Evolutionary conservation across 352 stramenopile species (phyloP), one percentile per base, ranked within the genome.

Genomic region (Phytophthora macrochlamydospora): DNA sequence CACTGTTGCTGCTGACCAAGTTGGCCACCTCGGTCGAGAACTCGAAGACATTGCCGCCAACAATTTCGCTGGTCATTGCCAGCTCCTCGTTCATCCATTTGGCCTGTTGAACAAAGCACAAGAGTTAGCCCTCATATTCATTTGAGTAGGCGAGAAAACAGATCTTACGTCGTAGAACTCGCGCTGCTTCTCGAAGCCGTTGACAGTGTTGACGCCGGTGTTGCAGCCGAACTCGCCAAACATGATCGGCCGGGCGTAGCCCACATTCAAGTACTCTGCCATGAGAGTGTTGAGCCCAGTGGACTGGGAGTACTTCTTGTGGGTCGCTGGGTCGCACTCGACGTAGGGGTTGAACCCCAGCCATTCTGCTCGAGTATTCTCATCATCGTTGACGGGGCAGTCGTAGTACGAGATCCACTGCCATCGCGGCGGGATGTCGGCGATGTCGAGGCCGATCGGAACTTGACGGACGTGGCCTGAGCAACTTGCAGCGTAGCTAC

Each of bases 211-310:
- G 1, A 37, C 56, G 28, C 82, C 81, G 7, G 76, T 72, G 65
- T 91, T 92, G 67, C 85, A 95, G 18, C 85, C 87, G 61, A 88
- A 95, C 61, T 95, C 87, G 42, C 81, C 80, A 57, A 93, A 89
- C 73, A 95, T 88, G 32, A 93, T 59, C 1, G 82, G 81, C 1
- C 75, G 76, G 37, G 77, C 68, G 57, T 90, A 90, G 1, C 67
- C 72, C 7, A 78, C 59, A 3, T 62, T 51, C 0, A 51, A 56
- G 67, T 92, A 95, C 32, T 91, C 83, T 3, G 60, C 60, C 80
- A 92, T 90, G 37, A 95, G 62, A 9, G 62, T 79, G 33, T 85
- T 65, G 5, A 93, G 64, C 0, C 84, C 87, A 7, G 53, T 78
- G 1, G 85, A 90, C 42, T 92, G 64, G 1, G 51, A 72, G 65